Conservation (phyloP, 495 filamentous ascomycete species). For the Aspergillus bertholletiae region DNA sequence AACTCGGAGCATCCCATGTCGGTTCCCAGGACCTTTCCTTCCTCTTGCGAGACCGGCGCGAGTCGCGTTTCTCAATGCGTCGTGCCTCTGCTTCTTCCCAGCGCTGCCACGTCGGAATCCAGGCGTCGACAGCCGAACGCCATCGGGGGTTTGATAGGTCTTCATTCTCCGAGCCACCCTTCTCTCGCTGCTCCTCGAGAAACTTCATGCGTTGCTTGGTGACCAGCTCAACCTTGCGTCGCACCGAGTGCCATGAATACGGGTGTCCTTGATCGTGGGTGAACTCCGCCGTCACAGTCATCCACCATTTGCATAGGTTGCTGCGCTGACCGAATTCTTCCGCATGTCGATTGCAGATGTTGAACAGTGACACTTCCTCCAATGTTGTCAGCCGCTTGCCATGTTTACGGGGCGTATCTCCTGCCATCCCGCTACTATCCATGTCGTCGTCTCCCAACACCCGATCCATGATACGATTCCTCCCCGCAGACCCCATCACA, state of each 20-base stretch:
- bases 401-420: conserved; percentile 29
- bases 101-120: conserved; percentile 43
- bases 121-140: conserved; percentile 38
- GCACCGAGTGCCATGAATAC: conserved; percentile 47
- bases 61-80: conserved; percentile 41
- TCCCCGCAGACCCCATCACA: conserved; percentile 11
- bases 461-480: conserved; percentile 1
- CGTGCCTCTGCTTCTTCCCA: conserved; percentile 38
- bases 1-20: not conserved
- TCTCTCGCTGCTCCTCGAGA: conserved; percentile 35
- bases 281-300: conserved; percentile 38
- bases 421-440: conserved; percentile 9
- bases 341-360: conserved; percentile 41
- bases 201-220: conserved; percentile 44
- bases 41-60: conserved; percentile 36
- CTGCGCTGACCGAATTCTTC: conserved; percentile 41
- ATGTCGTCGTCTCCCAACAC: conserved; percentile 6
- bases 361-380: conserved; percentile 42
- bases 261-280: conserved; percentile 35
- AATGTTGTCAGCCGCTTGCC: conserved; percentile 42
- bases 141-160: conserved; percentile 39
- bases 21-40: conserved; percentile 21
- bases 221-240: conserved; percentile 42
- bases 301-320: conserved; percentile 48
- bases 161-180: conserved; percentile 18